phyloP scores from a whole-genome alignment of 164 flowering plant species.

The Vitis labrusca region DNA sequence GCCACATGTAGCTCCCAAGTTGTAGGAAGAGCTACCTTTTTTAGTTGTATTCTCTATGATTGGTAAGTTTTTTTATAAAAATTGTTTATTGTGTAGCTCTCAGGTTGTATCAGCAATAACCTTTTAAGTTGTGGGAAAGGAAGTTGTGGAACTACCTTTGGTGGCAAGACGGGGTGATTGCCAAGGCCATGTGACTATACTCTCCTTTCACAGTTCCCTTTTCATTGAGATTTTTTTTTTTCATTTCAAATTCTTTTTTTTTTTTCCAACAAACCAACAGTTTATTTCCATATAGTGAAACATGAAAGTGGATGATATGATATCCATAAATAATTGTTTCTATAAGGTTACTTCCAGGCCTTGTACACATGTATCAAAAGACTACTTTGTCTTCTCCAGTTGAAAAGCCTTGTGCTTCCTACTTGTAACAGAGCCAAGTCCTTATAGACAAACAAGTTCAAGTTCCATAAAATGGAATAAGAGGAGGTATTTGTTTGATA shows the following conservation, averaged over 20 bases:
- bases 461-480: conserved; percentile 36
- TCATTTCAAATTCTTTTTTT: no score
- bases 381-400: conserved; percentile 38
- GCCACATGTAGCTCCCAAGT: no score
- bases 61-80: background rate
- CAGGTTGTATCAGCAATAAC: conserved; percentile 47
- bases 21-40: no score
- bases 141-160: conserved; percentile 63
- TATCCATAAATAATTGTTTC: background rate
- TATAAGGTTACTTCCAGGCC: conserved; percentile 66
- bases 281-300: no score
- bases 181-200: conserved; percentile 48
- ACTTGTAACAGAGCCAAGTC: conserved; percentile 55
- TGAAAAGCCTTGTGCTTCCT: conserved; percentile 54
- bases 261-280: no score
- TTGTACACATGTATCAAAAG: conserved; percentile 33
- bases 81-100: conserved; percentile 32
- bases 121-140: conserved; percentile 50
- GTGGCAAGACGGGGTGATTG: conserved; percentile 46
- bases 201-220: background rate
- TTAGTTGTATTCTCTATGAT: background rate
- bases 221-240: background rate
- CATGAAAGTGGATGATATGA: background rate
- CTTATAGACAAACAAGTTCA: conserved; percentile 56
- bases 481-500: conserved; percentile 36